Evolutionary conservation across 768 basidiomycete species (phyloP).

Genomic region (Boletus barrowsii): DNA sequence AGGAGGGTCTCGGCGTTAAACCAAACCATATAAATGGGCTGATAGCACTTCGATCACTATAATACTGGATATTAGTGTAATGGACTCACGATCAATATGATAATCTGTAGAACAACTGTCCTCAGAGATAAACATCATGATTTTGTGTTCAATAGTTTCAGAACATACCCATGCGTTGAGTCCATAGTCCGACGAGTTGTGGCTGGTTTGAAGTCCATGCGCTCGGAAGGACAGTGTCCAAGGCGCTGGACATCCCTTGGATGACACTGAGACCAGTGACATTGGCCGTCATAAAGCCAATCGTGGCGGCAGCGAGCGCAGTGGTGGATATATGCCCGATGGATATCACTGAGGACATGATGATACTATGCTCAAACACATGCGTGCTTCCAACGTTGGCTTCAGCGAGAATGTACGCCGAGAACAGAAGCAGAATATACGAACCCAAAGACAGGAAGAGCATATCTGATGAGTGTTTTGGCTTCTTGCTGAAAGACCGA

Average conservation of each 20-base stretch:
- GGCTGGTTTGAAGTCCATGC: slow-evolving; percentile 92
- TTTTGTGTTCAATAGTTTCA: not conserved
- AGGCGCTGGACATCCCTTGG: slow-evolving; percentile 77
- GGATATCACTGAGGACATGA: slow-evolving; percentile 82
- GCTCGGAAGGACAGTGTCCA: slow-evolving; percentile 91
- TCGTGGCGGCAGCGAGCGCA: slow-evolving; percentile 79
- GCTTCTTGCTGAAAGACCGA: slow-evolving; percentile 4
- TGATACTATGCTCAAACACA: slow-evolving; percentile 81
- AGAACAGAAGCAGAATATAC: slow-evolving; percentile 21
- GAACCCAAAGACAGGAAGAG: slow-evolving; percentile 73
- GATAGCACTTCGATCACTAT: not conserved
- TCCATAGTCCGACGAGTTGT: slow-evolving; percentile 83
- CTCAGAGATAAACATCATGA: not conserved
- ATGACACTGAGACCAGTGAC: slow-evolving; percentile 60
- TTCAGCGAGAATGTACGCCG: not conserved
- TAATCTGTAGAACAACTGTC: slow-evolving; percentile 17
- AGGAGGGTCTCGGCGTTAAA: slow-evolving; percentile 78
- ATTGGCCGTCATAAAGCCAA: slow-evolving; percentile 73
- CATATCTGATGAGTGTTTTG: slow-evolving; percentile 56
- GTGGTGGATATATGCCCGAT: slow-evolving; percentile 90
- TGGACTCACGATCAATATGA: slow-evolving; percentile 52
- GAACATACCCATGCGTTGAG: slow-evolving; percentile 76
- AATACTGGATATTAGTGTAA: not conserved
- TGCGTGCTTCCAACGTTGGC: slow-evolving; percentile 46
- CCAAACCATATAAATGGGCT: slow-evolving; percentile 70